phyloP scores from a whole-genome alignment of 1,284 basidiomycete species.

The Wallemia hederae region DNA sequence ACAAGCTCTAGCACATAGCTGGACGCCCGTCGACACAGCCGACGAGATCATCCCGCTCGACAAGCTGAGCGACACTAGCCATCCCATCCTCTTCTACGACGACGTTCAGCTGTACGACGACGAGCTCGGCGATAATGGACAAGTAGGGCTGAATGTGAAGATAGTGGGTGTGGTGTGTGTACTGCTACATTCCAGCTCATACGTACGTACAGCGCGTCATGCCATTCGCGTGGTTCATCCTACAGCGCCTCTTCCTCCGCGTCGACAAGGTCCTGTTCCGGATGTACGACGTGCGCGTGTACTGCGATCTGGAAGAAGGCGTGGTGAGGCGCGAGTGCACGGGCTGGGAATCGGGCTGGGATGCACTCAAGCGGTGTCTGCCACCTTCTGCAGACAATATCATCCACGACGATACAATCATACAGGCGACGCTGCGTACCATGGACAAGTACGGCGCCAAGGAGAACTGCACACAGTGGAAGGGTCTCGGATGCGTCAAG shows the following conservation, averaged over 20 bases:
- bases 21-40: constrained; percentile 23
- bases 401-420: background rate
- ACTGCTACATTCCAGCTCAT: background rate
- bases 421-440: background rate
- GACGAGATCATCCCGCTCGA: constrained; percentile 38
- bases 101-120: constrained; percentile 77
- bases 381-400: background rate
- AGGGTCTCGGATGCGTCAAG: background rate
- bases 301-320: constrained; percentile 35
- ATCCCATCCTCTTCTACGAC: constrained; percentile 82
- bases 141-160: constrained; percentile 46
- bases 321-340: constrained; percentile 46
- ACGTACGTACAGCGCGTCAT: constrained; percentile 49
- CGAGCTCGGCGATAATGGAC: constrained; percentile 78
- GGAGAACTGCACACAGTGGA: background rate
- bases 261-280: constrained; percentile 90
- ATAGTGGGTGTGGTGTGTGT: constrained; percentile 31
- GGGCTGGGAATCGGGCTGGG: constrained; percentile 73
- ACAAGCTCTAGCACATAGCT: constrained; percentile 7
- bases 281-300: constrained; percentile 64
- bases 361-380: constrained; percentile 28
- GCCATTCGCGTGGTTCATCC: constrained; percentile 80
- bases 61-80: constrained; percentile 50
- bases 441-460: background rate
- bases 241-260: constrained; percentile 69